phyloP scores from a whole-genome alignment of 1,139 yeast genomes.

The Fermentozyma sake region DNA sequence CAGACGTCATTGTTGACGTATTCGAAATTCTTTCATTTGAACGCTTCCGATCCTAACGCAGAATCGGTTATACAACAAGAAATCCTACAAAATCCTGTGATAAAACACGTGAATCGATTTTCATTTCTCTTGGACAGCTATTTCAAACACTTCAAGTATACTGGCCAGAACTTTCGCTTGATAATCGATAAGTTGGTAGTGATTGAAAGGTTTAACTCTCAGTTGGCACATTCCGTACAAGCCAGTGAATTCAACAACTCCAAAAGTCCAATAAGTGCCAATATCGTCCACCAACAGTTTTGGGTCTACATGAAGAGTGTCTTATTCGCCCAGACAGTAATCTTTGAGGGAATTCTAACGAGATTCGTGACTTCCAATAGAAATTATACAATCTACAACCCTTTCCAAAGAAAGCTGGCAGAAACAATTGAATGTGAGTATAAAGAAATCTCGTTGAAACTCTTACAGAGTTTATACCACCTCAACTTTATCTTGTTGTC shows the following conservation, averaged over 20 bases:
- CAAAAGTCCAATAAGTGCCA: constrained; percentile 9
- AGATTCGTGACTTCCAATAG: constrained; percentile 23
- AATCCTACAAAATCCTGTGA: constrained; percentile 33
- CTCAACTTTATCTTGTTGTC: constrained; percentile 52
- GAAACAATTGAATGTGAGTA: constrained; percentile 19
- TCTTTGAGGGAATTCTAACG: constrained; percentile 53
- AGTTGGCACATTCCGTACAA: constrained; percentile 21
- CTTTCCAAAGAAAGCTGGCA: constrained; percentile 6
- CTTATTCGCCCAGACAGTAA: constrained; percentile 47
- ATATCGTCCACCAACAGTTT: constrained; percentile 19
- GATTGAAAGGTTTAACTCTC: constrained; percentile 24
- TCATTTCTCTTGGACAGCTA: constrained; percentile 43
- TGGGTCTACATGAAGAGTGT: constrained; percentile 41
- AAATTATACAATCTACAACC: constrained; percentile 7
- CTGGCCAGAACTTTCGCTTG: constrained; percentile 14
- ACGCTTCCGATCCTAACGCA: constrained; percentile 7
- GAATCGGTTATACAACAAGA: constrained; percentile 13
- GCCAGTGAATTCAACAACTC: constrained; percentile 19
- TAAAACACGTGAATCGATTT: constrained; percentile 47
- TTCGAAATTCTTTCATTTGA: constrained; percentile 14
- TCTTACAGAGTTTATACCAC: constrained; percentile 47
- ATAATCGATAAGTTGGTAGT: constrained; percentile 16
- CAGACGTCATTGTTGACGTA: constrained; percentile 12
- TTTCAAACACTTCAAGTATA: constrained; percentile 18
- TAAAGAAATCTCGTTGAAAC: constrained; percentile 27